Evolutionary conservation across 768 basidiomycete genomes (phyloP).

Genomic region (Lactarius akahatsu): DNA sequence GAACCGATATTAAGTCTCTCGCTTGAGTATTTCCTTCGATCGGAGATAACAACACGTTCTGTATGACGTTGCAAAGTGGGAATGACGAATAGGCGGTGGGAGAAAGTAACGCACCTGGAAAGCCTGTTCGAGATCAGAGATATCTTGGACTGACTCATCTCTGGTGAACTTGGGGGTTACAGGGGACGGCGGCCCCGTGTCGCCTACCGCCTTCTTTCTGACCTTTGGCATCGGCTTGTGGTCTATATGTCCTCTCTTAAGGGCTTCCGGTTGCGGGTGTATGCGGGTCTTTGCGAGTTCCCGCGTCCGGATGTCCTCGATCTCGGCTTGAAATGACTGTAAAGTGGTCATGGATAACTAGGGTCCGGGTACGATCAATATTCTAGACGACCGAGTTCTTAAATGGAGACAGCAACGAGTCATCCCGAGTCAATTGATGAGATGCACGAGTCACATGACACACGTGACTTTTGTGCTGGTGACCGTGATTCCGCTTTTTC

Average conservation of each 20-base stretch:
- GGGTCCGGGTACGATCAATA: neutral
- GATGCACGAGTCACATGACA: neutral
- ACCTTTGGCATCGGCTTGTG: constrained; percentile 15
- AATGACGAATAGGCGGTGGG: neutral
- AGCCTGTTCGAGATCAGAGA: constrained; percentile 51
- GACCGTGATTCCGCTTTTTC: neutral
- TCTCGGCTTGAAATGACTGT: constrained; percentile 69
- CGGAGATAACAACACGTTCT: constrained; percentile 42
- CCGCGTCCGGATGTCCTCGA: constrained; percentile 70
- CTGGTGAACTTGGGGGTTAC: constrained; percentile 5
- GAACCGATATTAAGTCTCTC: constrained; percentile 60
- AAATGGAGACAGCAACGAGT: constrained; percentile 16
- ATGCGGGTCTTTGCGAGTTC: constrained; percentile 64
- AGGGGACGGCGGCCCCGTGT: neutral
- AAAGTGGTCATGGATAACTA: constrained; percentile 38
- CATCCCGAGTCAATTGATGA: constrained; percentile 14
- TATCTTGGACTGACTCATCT: constrained; percentile 13
- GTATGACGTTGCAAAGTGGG: neutral
- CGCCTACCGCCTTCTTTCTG: constrained; percentile 14
- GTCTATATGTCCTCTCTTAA: constrained; percentile 12
- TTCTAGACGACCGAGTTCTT: neutral
- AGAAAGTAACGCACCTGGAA: constrained; percentile 46
- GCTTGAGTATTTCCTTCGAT: constrained; percentile 51
- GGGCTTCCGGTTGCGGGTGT: constrained; percentile 34
- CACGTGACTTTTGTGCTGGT: neutral